These are phyloP conservation scores for Canna indica DNA, from an alignment of 176 grass and related monocot genomes.

Conservation along the genomic window DNA sequence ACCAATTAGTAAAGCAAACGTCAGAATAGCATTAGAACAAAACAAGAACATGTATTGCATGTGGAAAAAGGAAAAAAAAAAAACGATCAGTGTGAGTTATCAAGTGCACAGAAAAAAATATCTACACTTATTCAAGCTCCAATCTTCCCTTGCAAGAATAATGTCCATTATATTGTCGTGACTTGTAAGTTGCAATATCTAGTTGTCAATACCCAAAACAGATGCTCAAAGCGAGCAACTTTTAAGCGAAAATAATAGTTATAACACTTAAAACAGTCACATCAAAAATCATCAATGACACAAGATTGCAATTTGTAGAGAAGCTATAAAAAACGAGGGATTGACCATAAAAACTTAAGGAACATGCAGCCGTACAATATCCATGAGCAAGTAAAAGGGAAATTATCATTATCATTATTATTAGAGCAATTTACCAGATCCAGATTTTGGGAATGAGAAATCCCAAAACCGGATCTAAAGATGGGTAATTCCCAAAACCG, in stretches of 20 bases:
- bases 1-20: not conserved
- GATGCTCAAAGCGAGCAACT: not conserved
- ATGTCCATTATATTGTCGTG: too few relatives aligned
- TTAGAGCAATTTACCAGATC: too few relatives aligned
- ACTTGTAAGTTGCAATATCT: too few relatives aligned
- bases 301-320: not conserved
- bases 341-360: not conserved
- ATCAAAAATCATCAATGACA: not conserved
- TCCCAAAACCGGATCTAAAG: too few relatives aligned
- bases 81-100: too few relatives aligned
- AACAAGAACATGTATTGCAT: not conserved
- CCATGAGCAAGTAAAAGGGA: too few relatives aligned
- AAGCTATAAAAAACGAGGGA: not conserved
- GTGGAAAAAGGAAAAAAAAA: not conserved
- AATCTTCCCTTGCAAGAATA: too few relatives aligned
- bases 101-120: too few relatives aligned
- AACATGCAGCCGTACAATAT: not conserved
- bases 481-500: too few relatives aligned
- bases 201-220: not conserved
- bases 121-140: too few relatives aligned
- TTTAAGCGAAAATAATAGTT: not conserved
- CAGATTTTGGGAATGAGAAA: too few relatives aligned
- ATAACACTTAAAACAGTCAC: not conserved
- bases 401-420: too few relatives aligned
- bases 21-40: not conserved